phyloP scores from a whole-genome alignment of 805 yeast species.

The Cyberlindnera petersonii region DNA sequence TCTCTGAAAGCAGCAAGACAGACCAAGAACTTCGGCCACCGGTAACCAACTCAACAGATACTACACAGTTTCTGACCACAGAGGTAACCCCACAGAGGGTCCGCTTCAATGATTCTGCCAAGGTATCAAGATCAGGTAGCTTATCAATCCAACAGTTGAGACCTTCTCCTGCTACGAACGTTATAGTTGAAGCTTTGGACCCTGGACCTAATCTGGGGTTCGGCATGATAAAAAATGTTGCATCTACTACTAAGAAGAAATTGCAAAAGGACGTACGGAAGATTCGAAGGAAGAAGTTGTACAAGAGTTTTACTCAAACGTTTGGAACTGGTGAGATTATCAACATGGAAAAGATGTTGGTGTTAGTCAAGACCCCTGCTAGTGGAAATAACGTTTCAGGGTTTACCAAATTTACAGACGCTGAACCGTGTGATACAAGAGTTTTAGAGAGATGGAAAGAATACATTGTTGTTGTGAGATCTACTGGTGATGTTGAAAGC shows the following conservation, averaged over 20 bases:
- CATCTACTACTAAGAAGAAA: slow-evolving; percentile 22
- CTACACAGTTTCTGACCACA: not conserved
- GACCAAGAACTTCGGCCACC: no score
- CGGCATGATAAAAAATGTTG: slow-evolving; percentile 23
- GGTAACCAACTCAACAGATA: not conserved
- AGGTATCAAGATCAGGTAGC: not conserved
- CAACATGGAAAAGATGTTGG: slow-evolving; percentile 64
- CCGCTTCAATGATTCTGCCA: not conserved
- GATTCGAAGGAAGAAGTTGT: slow-evolving; percentile 20
- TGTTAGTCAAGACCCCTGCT: slow-evolving; percentile 43
- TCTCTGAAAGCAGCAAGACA: no score
- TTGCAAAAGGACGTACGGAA: slow-evolving; percentile 12
- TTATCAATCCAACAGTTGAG: slow-evolving; percentile 5
- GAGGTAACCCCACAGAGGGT: not conserved
- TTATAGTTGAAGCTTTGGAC: slow-evolving; percentile 9
- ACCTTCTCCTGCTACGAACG: slow-evolving; percentile 9
- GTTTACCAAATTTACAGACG: slow-evolving; percentile 41
- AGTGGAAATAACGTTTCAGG: slow-evolving; percentile 21
- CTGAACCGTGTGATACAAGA: slow-evolving; percentile 49
- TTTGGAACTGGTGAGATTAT: slow-evolving; percentile 57
- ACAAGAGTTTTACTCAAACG: slow-evolving; percentile 30
- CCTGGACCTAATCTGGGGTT: slow-evolving; percentile 20
- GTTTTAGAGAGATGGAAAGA: slow-evolving; percentile 77
- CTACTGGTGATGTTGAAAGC: slow-evolving; percentile 45
- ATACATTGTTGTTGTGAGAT: slow-evolving; percentile 65